Conservation (phyloP, 1,139 yeast genomes). For the Yamadazyma diospyri region DNA sequence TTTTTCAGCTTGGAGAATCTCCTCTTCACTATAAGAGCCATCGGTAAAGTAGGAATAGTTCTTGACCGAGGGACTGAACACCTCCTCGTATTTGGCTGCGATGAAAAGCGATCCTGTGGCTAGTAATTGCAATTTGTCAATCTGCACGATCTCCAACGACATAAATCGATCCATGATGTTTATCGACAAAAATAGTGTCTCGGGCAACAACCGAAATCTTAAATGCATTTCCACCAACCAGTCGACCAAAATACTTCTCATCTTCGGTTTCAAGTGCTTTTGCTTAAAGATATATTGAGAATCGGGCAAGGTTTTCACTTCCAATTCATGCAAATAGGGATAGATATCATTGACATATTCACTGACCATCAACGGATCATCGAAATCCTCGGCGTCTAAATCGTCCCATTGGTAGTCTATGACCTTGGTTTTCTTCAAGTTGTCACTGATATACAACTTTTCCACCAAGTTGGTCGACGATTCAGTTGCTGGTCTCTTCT, state of each 20-base stretch:
- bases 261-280: slow-evolving; percentile 72
- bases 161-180: slow-evolving; percentile 90
- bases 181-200: slow-evolving; percentile 82
- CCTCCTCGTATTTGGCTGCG: slow-evolving; percentile 95
- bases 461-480: slow-evolving; percentile 49
- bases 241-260: slow-evolving; percentile 87
- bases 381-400: slow-evolving; percentile 83
- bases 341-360: slow-evolving; percentile 90
- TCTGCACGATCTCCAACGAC: slow-evolving; percentile 73
- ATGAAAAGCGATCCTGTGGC: slow-evolving; percentile 90
- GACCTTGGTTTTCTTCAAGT: slow-evolving; percentile 32
- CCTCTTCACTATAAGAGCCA: slow-evolving; percentile 79
- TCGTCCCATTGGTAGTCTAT: slow-evolving; percentile 78
- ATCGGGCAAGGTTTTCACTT: slow-evolving; percentile 73
- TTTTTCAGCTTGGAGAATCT: slow-evolving; percentile 83
- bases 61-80: slow-evolving; percentile 82
- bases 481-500: slow-evolving; percentile 56
- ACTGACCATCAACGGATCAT: slow-evolving; percentile 93
- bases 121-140: slow-evolving; percentile 80
- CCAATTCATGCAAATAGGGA: slow-evolving; percentile 71
- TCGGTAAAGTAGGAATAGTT: slow-evolving; percentile 89
- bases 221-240: slow-evolving; percentile 94
- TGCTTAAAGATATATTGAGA: slow-evolving; percentile 72
- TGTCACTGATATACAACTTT: slow-evolving; percentile 28
- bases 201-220: slow-evolving; percentile 83